Base-by-base conservation (phyloP, 169 alveolate species). In the Gregarina niphandrodes region DNA sequence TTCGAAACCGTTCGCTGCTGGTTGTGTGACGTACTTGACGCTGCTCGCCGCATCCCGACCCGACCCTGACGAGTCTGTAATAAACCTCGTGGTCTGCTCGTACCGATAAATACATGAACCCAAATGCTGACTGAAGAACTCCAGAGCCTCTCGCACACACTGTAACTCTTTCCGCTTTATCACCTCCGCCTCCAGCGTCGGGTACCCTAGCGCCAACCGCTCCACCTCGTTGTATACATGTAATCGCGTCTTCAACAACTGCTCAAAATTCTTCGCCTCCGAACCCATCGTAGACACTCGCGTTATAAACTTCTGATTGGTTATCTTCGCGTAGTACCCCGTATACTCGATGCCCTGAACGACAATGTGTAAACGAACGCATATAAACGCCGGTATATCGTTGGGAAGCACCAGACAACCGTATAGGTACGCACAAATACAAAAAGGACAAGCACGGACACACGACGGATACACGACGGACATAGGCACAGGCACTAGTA, bases 221-320 rank as follows among this genome's bases (percentile, higher is more conserved):
- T 30, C 13, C 37, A n/a, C 37, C 12, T 4, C 37, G 37, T 9
- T 15, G 5, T 30, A 30, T 9, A 30, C 4, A 3, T 3, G 4
- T 15, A 9, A 5, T 3, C 5, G 13, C 17, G 4, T 4, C 13
- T 3, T 30, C 16, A 30, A 15, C 37, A 9, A 3, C 37, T 3
- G 3, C 37, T 9, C 4, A 3, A 15, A 5, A 9, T n/a, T 15
- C 13, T 4, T 15, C 11, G 37, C 16, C 11, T n/a, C 12, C 4
- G 37, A 53, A 61, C 21, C 87, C 87, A 15, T 36, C 37, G 32
- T 84, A 76, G 48, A 42, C 56, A 32, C 54, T 76, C 7, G 60
- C 73, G 3, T 76, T 69, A 50, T 84, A 76, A 37, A 70, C 73
- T 1, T 75, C 80, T 0, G 84, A 76, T 50, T 84, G 73, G 50